These are phyloP conservation scores for Exophiala oligosperma DNA, from an alignment of 2,329 filamentous ascomycete species.

Conservation along the genomic window DNA sequence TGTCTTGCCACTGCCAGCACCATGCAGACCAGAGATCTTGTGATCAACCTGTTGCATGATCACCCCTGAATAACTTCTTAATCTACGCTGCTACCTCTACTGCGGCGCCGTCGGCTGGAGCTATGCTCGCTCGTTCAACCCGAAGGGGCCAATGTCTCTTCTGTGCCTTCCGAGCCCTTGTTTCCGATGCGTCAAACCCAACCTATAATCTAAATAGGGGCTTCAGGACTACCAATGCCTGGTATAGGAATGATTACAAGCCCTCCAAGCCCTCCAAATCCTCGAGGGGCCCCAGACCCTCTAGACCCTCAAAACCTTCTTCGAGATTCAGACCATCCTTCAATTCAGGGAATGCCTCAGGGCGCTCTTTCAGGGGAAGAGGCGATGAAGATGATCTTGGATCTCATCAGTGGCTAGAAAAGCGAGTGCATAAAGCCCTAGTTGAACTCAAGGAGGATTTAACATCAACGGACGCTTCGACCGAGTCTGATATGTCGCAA, in stretches of 20 bases:
- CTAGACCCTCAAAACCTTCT: not conserved
- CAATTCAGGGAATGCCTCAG: not conserved
- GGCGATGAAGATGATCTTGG: too few relatives aligned
- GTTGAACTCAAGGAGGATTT: conserved; percentile 12
- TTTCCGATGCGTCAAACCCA: conserved; percentile 4
- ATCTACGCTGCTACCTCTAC: not conserved
- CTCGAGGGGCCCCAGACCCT: not conserved
- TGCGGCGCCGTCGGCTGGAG: not conserved
- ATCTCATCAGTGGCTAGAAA: not conserved
- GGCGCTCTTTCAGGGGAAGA: too few relatives aligned
- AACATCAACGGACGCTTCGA: conserved; percentile 6
- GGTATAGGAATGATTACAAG: not conserved
- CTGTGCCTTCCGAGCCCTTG: conserved; percentile 37
- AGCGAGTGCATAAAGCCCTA: conserved; percentile 9
- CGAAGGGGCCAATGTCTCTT: conserved; percentile 39
- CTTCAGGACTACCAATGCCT: conserved; percentile 32
- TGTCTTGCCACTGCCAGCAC: not conserved
- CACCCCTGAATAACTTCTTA: not conserved
- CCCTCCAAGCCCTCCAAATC: not conserved
- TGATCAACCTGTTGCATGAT: too few relatives aligned
- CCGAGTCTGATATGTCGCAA: conserved; percentile 13
- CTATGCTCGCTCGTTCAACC: conserved; percentile 17
- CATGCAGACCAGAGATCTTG: not conserved
- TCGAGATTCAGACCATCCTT: not conserved
- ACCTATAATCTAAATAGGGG: conserved; percentile 30